Base-by-base conservation (phyloP, 805 yeast genomes). In the Debaryomyces prosopidis region DNA sequence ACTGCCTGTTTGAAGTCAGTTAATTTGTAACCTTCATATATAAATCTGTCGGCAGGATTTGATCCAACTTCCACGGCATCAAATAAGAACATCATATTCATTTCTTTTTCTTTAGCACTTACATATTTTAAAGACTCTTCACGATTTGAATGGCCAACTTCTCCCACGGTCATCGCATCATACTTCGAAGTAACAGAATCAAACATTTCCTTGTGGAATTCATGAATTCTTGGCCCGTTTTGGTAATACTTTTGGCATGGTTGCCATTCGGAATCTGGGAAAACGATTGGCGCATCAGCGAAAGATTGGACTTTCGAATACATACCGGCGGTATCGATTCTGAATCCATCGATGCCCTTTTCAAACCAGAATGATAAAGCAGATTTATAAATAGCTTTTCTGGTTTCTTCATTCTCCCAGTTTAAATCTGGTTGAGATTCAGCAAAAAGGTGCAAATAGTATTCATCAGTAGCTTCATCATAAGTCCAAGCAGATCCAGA, bases 81-180 rank as follows among this genome's bases (percentile, higher is more conserved):
- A 37, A 69, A 66, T 38, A 61, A 53, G 52, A 69, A 69, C 42
- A 67, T 53, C 72, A 65, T 64, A 51, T 62, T 61, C 63, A 69
- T 58, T 55, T 68, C 72, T 42, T 62, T 58, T 53, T 60, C 66
- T 44, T 57, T 53, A 15, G 69, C 72, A 50, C 71, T 58, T 34
- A 73, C 78, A 53, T 73, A 77, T 46, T 71, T 65, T 53, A 73
- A 58, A 4, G 75, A 63, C 28, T 72, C 71, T 38, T 70, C 77
- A 40, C 68, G 66, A 5, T 71, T 49, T 36, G 74, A 66, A 44
- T 60, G 61, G 12, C 80, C 79, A 41, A 76, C 77, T 55, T 80
- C 84, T 36, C 84, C 85, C 26, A 80, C 84, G 5, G 84, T 77
- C 76, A 80, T 69, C 27, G 65, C 76, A 53, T 78, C 81, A 52